These are phyloP conservation scores for Penicillium sp. DNA, from an alignment of 2,329 filamentous ascomycete species.

Conservation along the genomic window DNA sequence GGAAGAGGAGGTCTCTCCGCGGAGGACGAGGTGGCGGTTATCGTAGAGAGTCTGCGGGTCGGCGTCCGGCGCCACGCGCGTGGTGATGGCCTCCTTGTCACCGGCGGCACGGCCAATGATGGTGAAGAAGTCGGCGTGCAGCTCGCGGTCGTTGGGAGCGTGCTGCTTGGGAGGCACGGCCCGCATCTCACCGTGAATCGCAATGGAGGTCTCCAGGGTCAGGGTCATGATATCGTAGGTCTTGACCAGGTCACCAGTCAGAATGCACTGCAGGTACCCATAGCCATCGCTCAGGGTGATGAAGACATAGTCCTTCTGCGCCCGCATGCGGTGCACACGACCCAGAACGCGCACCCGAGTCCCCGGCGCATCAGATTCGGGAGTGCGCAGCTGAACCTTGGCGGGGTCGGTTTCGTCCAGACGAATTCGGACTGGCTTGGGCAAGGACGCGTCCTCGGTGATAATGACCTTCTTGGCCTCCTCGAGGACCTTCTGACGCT, in stretches of 20 bases:
- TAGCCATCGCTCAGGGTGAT: slow-evolving; percentile 81
- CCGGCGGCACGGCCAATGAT: slow-evolving; percentile 74
- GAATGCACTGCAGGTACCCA: slow-evolving; percentile 75
- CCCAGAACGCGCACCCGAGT: slow-evolving; percentile 74
- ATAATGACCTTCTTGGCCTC: slow-evolving; percentile 74
- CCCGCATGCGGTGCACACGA: slow-evolving; percentile 72
- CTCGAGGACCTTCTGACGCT: slow-evolving; percentile 66
- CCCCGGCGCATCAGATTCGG: slow-evolving; percentile 55
- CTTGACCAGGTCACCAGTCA: slow-evolving; percentile 75
- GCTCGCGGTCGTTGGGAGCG: slow-evolving; percentile 77
- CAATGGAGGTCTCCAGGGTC: slow-evolving; percentile 79
- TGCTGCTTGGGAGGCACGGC: slow-evolving; percentile 70
- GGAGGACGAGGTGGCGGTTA: slow-evolving; percentile 76
- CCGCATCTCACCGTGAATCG: slow-evolving; percentile 75
- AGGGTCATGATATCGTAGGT: slow-evolving; percentile 87
- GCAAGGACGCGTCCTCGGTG: slow-evolving; percentile 65
- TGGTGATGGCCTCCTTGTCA: slow-evolving; percentile 87
- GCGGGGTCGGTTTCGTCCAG: slow-evolving; percentile 64
- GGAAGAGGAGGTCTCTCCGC: slow-evolving; percentile 75
- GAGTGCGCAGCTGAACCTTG: slow-evolving; percentile 50
- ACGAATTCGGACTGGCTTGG: slow-evolving; percentile 67
- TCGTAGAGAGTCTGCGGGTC: slow-evolving; percentile 71
- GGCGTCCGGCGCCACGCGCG: slow-evolving; percentile 63
- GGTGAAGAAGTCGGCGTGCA: slow-evolving; percentile 84
- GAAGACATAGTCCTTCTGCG: slow-evolving; percentile 81